Evolutionary conservation across 257 asterid genomes (phyloP).

Genomic region (Jacaranda copaia): DNA sequence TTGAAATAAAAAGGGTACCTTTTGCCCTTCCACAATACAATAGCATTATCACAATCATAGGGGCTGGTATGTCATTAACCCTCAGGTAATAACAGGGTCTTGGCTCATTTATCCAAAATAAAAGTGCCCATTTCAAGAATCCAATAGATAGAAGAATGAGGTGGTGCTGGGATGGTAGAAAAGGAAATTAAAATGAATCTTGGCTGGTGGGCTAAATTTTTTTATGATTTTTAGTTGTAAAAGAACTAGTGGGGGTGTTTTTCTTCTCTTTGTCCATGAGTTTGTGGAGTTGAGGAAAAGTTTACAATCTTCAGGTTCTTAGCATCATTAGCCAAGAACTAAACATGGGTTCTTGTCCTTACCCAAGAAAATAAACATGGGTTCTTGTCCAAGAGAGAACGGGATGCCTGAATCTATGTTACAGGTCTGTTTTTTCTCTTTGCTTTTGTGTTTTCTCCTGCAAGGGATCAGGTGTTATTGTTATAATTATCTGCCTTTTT

Average conservation of each 20-base stretch:
- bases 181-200: constrained; percentile 28
- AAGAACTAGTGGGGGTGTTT: constrained; percentile 22
- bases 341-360: constrained; percentile 34
- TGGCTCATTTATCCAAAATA: constrained; percentile 7
- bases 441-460: constrained; percentile 17
- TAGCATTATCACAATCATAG: constrained; percentile 30
- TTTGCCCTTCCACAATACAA: constrained; percentile 33
- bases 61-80: constrained; percentile 38
- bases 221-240: constrained; percentile 9
- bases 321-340: constrained; percentile 25
- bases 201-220: constrained; percentile 12
- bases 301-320: constrained; percentile 9
- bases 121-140: constrained; percentile 38
- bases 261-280: constrained; percentile 6
- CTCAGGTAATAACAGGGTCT: constrained; percentile 10
- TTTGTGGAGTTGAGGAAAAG: constrained; percentile 11
- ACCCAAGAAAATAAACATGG: neutral
- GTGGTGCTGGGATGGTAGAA: neutral
- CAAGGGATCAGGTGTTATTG: neutral
- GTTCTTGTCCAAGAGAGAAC: constrained; percentile 38
- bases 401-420: constrained; percentile 31
- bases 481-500: constrained; percentile 1
- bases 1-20: constrained; percentile 24
- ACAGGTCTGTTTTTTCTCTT: constrained; percentile 20
- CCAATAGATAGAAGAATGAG: constrained; percentile 17